These are phyloP conservation scores for Aspergillus aculeatus DNA, from an alignment of 2,329 filamentous ascomycete species.

Conservation along the genomic window DNA sequence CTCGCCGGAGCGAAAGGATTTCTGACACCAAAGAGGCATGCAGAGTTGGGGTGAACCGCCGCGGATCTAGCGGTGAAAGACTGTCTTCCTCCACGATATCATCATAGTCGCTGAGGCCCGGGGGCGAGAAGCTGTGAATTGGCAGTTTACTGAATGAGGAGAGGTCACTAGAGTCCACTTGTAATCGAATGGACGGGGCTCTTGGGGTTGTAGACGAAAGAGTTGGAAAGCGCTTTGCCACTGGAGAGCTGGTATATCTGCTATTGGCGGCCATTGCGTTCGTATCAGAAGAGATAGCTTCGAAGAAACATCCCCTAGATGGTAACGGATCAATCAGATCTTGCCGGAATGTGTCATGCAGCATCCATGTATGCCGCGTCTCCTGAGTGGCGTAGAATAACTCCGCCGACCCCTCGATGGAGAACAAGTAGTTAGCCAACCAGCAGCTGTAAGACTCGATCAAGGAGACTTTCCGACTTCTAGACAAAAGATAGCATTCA, in stretches of 20 bases:
- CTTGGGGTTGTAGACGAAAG: constrained; percentile 64
- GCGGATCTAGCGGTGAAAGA: constrained; percentile 76
- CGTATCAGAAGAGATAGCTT: background rate
- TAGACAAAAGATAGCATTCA: background rate
- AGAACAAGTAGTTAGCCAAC: constrained; percentile 1
- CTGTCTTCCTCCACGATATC: constrained; percentile 57
- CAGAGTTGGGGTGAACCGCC: constrained; percentile 89
- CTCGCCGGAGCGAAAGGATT: constrained; percentile 80
- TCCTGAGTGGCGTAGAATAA: background rate
- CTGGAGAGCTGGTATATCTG: constrained; percentile 56
- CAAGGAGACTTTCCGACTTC: constrained; percentile 1
- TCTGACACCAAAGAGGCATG: constrained; percentile 94
- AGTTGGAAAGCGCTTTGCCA: constrained; percentile 63
- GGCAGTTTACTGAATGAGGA: constrained; percentile 62
- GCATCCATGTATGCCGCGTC: constrained; percentile 9
- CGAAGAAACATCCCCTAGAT: constrained; percentile 9
- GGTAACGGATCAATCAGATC: constrained; percentile 6
- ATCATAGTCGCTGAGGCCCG: constrained; percentile 39
- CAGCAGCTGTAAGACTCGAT: constrained; percentile 4
- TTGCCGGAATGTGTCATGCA: constrained; percentile 6
- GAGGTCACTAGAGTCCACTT: constrained; percentile 52
- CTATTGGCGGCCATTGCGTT: constrained; percentile 31
- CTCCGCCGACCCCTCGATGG: background rate
- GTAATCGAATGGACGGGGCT: constrained; percentile 28
- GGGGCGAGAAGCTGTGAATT: constrained; percentile 42